Percentiles rank a stretch among this genome's conserved stretches.
These are phyloP conservation scores for Aspergillus indologenus DNA, from an alignment of 495 filamentous ascomycete genomes.

Conservation along the genomic window DNA sequence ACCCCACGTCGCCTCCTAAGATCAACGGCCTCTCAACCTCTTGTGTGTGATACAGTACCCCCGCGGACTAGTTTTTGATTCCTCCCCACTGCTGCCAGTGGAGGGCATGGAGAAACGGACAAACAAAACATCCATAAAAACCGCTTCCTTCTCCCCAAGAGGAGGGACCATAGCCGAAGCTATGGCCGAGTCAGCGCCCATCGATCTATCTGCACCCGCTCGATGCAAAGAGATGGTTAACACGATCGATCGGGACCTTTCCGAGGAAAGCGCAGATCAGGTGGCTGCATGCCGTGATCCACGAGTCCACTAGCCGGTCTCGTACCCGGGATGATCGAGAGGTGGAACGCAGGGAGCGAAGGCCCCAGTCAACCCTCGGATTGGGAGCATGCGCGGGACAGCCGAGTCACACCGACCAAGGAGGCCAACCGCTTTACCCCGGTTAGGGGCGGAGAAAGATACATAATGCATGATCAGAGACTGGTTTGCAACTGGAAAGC, in stretches of 20 bases:
- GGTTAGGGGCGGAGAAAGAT: slow-evolving; percentile 7
- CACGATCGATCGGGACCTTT: slow-evolving; percentile 63
- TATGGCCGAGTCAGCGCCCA: slow-evolving; percentile 59
- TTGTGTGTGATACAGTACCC: slow-evolving; percentile 76
- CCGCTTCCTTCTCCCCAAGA: slow-evolving; percentile 53
- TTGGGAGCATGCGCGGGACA: slow-evolving; percentile 45
- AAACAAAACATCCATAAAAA: slow-evolving; percentile 83
- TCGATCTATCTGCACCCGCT: slow-evolving; percentile 54
- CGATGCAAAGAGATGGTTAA: slow-evolving; percentile 65
- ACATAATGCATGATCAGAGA: slow-evolving; percentile 24
- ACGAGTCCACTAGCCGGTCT: slow-evolving; percentile 39
- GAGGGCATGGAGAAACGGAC: slow-evolving; percentile 64
- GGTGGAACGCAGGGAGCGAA: slow-evolving; percentile 41
- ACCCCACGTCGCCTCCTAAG: background rate
- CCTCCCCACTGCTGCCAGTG: slow-evolving; percentile 54
- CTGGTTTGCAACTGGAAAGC: slow-evolving; percentile 33
- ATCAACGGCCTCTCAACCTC: slow-evolving; percentile 28
- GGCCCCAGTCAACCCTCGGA: slow-evolving; percentile 36
- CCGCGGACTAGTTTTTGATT: slow-evolving; percentile 87
- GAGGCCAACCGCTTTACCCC: background rate
- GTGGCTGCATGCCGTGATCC: slow-evolving; percentile 52
- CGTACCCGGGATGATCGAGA: slow-evolving; percentile 27
- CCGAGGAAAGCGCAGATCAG: slow-evolving; percentile 41
- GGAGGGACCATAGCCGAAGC: slow-evolving; percentile 28
- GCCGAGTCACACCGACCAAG: background rate